Conservation (phyloP, 1,139 yeast genomes). For the Waltiozyma sp. region DNA sequence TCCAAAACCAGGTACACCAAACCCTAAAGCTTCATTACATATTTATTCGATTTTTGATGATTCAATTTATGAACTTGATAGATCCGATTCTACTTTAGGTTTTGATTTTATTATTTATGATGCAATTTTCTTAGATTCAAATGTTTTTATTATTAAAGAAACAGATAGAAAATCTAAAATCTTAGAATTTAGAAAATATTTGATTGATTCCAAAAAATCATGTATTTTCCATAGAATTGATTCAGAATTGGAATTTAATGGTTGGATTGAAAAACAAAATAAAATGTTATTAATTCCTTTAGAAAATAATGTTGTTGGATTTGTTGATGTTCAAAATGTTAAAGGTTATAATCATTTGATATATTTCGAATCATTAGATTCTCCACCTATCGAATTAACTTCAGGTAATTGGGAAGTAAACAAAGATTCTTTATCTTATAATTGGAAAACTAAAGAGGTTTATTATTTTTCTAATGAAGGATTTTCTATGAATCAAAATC, state of each 20-base stretch:
- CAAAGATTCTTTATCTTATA: constrained; percentile 39
- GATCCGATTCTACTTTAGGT: constrained; percentile 26
- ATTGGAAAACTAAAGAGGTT: constrained; percentile 34
- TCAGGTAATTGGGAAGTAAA: constrained; percentile 52
- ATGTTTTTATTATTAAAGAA: constrained; percentile 42
- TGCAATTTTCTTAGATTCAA: constrained; percentile 48
- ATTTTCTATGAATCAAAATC: constrained; percentile 39
- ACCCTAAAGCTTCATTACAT: constrained; percentile 45
- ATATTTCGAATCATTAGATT: constrained; percentile 36
- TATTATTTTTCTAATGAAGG: constrained; percentile 49
- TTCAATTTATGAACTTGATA: constrained; percentile 11
- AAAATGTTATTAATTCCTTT: background rate
- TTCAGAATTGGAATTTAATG: constrained; percentile 35
- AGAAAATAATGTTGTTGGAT: constrained; percentile 28
- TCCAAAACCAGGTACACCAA: constrained; percentile 72
- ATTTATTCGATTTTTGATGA: constrained; percentile 28
- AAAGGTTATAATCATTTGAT: constrained; percentile 55
- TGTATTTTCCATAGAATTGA: constrained; percentile 28
- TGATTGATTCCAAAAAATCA: constrained; percentile 24
- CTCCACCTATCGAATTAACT: constrained; percentile 32
- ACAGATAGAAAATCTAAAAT: constrained; percentile 58
- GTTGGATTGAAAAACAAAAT: constrained; percentile 38
- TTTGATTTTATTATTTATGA: constrained; percentile 52
- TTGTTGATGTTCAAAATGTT: constrained; percentile 50
- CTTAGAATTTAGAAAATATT: constrained; percentile 38